Evolutionary conservation across 2,329 filamentous ascomycete genomes (phyloP), one percentile per base, ranked within the genome.

Genomic region (Hyphodiscus sp.): DNA sequence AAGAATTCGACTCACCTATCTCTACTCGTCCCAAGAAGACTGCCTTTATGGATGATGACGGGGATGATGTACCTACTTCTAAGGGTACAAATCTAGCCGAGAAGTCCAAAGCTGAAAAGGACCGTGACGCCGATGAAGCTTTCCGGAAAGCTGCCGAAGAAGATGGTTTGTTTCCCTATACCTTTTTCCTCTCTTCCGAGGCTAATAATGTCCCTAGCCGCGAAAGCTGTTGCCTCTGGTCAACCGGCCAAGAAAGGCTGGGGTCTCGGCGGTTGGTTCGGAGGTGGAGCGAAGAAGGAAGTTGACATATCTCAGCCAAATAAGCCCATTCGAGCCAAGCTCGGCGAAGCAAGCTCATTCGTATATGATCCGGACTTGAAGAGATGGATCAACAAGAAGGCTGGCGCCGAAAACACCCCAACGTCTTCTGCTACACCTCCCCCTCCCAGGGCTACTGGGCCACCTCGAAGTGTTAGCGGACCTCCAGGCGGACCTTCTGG

Each of bases 381-480:
- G 75, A 91, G 94, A 68, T 99, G 95, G 95, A 79, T 99, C 68
- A 97, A 99, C 75, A 96, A 96, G 76, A 96, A 96, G 68, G 82
- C 83, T 11, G 74, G 74, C 15, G 79, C 81, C 8, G 85, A 87
- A 51, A 80, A 80, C 44, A 73, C 73, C 9, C 74, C 78, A 23
- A 74, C 80, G 2, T 79, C 82, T 58, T 75, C 79, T 46, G 83
- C 84, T 1, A 84, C 91, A 0, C 88, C 92, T 1, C 91, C 94
- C 1, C 91, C 91, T 4, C 91, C 91, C 0, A 83, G 79, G 61
- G 73, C 74, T 2, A 71, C 73, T 2, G 73, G 69, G 52, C 76
- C 73, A 57, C 76, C 69, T 53, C 50, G 66, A 73, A 60, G 61
- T 38, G 53, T 56, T 18, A 63, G 56, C 42, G 61, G 53, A 45